Evolutionary conservation across 495 filamentous ascomycete species (phyloP).

Genomic region (Immersiella caudata): DNA sequence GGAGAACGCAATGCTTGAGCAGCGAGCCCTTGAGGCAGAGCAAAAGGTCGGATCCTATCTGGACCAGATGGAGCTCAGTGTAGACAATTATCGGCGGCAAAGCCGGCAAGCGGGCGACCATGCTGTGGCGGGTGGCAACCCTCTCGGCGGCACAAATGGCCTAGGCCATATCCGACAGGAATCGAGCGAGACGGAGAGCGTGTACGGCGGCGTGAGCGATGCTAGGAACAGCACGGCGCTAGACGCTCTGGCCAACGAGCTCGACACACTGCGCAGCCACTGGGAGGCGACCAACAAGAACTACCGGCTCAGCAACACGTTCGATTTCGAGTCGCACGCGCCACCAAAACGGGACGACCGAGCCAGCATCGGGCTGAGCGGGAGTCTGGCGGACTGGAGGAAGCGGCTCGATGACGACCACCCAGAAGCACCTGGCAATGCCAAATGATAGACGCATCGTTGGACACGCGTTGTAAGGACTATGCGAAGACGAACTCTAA

Average conservation of each 20-base stretch:
- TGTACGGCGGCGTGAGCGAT: constrained; percentile 45
- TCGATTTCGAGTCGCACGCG: constrained; percentile 71
- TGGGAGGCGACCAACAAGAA: constrained; percentile 97
- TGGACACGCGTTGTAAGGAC: background rate
- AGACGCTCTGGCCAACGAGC: constrained; percentile 86
- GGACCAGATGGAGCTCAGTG: constrained; percentile 89
- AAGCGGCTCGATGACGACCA: constrained; percentile 63
- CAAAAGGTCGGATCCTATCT: constrained; percentile 88
- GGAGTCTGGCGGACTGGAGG: constrained; percentile 74
- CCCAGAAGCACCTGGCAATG: constrained; percentile 24
- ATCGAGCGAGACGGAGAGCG: constrained; percentile 57
- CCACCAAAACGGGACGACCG: constrained; percentile 53
- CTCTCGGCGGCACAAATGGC: constrained; percentile 22
- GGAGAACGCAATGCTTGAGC: constrained; percentile 78
- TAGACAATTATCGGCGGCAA: constrained; percentile 89
- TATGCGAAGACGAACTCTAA: constrained; percentile 18
- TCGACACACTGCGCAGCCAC: constrained; percentile 83
- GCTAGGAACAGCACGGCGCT: constrained; percentile 82
- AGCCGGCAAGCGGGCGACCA: constrained; percentile 40
- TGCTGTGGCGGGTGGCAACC: background rate
- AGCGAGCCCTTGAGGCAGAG: constrained; percentile 84
- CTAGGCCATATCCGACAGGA: constrained; percentile 60
- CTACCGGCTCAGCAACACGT: constrained; percentile 82
- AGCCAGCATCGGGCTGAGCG: constrained; percentile 57
- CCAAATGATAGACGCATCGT: constrained; percentile 15